phyloP scores from a whole-genome alignment of 768 basidiomycete species.

The Lentinula boryana region DNA sequence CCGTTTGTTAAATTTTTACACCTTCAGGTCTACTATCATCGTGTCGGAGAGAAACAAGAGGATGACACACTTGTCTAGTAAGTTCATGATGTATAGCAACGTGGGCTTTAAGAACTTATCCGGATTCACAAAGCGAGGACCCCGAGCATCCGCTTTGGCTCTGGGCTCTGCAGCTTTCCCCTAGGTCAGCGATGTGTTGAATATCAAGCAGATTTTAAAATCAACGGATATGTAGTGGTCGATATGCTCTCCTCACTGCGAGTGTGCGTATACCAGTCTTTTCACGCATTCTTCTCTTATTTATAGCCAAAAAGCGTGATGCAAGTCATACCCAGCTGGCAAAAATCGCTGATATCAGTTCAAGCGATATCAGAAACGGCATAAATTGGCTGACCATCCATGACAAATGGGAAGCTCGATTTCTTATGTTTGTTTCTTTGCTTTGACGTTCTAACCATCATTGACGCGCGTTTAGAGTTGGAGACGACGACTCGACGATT shows the following conservation, averaged over 20 bases:
- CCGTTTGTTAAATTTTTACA: not conserved
- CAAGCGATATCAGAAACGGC: not conserved
- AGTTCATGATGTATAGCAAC: not conserved
- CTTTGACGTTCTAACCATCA: not conserved
- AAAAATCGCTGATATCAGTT: not conserved
- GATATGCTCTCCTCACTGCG: not conserved
- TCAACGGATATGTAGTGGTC: not conserved
- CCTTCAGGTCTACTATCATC: slow-evolving; percentile 1
- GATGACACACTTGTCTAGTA: slow-evolving; percentile 1
- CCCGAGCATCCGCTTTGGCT: slow-evolving; percentile 2
- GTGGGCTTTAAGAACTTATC: not conserved
- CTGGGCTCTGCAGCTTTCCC: not conserved
- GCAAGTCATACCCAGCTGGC: not conserved
- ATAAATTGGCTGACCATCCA: not conserved
- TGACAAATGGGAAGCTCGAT: slow-evolving; percentile 1
- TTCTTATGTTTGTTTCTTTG: not conserved
- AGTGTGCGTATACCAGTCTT: not conserved
- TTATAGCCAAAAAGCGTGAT: not conserved
- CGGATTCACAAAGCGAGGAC: not conserved
- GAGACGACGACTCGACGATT: slow-evolving; percentile 2
- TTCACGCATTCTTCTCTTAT: not conserved
- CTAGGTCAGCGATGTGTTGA: not conserved
- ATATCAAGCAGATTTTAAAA: too few species aligned
- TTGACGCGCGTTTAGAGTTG: not conserved
- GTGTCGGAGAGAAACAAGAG: slow-evolving; percentile 2